Evolutionary conservation across 2,329 filamentous ascomycete species (phyloP).

Genomic region (Arthrinium phaeospermum): DNA sequence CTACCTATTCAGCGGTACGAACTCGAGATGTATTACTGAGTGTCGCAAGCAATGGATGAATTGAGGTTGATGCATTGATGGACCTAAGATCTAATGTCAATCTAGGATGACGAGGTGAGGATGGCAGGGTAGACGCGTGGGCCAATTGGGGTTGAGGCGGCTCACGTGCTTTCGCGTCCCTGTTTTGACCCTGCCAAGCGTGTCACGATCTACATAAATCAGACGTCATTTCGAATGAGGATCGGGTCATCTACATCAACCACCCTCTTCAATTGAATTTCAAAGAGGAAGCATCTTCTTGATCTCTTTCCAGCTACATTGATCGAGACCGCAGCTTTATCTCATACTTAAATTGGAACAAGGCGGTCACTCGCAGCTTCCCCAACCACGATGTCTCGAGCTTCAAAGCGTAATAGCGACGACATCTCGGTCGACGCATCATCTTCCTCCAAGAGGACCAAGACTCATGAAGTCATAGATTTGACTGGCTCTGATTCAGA

Average conservation of each 20-base stretch:
- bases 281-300: neutral
- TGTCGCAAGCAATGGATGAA: no score
- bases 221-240: neutral
- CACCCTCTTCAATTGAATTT: neutral
- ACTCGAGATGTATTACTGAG: neutral
- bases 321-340: neutral
- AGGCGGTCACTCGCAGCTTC: neutral
- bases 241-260: neutral
- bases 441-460: neutral
- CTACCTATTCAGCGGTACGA: no score
- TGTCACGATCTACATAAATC: neutral
- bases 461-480: neutral
- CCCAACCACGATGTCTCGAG: neutral
- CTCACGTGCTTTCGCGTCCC: neutral
- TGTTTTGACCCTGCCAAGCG: neutral
- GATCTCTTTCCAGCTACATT: neutral
- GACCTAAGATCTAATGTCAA: neutral
- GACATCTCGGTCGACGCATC: neutral
- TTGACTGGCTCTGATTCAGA: neutral
- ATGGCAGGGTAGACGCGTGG: neutral
- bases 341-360: neutral
- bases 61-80: neutral
- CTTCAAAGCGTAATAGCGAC: neutral
- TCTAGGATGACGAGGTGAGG: neutral
- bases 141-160: neutral